Conservation (phyloP, 2,329 filamentous ascomycete species). For the Cyphellophora europaea region DNA sequence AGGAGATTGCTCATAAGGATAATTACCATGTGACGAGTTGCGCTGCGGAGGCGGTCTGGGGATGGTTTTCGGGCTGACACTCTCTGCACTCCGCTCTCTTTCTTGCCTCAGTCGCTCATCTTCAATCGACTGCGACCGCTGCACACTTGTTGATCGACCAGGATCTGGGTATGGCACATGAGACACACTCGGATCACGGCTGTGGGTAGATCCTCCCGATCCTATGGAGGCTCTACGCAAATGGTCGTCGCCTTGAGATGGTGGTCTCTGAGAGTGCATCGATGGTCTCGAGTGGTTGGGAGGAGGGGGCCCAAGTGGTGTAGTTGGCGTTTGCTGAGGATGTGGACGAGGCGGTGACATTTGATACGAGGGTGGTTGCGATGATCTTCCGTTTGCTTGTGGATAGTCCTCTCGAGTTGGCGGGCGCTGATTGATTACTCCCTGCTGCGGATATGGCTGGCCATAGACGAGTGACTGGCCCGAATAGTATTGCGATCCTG, state of each 20-base stretch:
- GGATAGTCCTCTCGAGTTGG: constrained; percentile 1
- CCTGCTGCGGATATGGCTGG: background rate
- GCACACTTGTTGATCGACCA: constrained; percentile 13
- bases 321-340: constrained; percentile 9
- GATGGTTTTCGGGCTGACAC: constrained; percentile 21
- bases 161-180: constrained; percentile 4
- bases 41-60: constrained; percentile 15
- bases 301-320: constrained; percentile 18
- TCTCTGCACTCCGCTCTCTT: constrained; percentile 18
- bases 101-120: constrained; percentile 9
- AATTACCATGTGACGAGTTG: constrained; percentile 1
- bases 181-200: constrained; percentile 1
- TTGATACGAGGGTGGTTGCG: constrained; percentile 8
- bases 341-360: background rate
- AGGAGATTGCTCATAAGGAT: background rate
- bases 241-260: constrained; percentile 18
- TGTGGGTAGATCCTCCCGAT: constrained; percentile 15
- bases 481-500: constrained; percentile 9
- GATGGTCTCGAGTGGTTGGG: constrained; percentile 14
- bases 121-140: constrained; percentile 15
- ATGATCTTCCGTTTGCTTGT: constrained; percentile 2
- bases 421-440: background rate
- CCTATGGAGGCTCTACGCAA: constrained; percentile 13
- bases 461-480: background rate
- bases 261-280: constrained; percentile 13